Conservation (phyloP, 805 yeast species). For the Zygotorulaspora florentina region DNA sequence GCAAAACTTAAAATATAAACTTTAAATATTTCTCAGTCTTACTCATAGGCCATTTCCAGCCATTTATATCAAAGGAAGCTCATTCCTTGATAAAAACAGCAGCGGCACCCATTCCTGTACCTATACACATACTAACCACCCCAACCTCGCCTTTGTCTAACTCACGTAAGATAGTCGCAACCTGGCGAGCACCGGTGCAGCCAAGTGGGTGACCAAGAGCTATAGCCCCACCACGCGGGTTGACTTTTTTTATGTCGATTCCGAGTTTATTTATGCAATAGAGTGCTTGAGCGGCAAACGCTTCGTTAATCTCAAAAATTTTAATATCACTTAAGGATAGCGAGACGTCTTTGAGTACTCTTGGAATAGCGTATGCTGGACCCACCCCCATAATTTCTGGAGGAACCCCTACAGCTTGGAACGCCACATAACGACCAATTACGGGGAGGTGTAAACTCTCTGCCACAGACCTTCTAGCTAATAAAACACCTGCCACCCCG, state of each 20-base stretch:
- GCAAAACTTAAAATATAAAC: no score
- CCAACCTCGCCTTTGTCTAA: conserved; percentile 78
- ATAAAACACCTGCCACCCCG: conserved; percentile 88
- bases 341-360: conserved; percentile 59
- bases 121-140: conserved; percentile 93
- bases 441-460: conserved; percentile 66
- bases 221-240: conserved; percentile 95
- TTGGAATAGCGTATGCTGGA: conserved; percentile 93
- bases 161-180: conserved; percentile 82
- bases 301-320: conserved; percentile 89
- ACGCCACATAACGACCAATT: conserved; percentile 73
- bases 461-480: conserved; percentile 84
- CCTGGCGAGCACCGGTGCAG: conserved; percentile 88
- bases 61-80: not conserved
- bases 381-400: conserved; percentile 98
- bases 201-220: conserved; percentile 95
- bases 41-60: not conserved
- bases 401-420: conserved; percentile 86
- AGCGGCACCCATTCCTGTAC: conserved; percentile 99
- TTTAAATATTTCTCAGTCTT: no score
- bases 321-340: conserved; percentile 61
- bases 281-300: conserved; percentile 92
- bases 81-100: conserved; percentile 78
- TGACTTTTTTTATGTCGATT: conserved; percentile 66
- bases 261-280: conserved; percentile 64